A percentile compares a stretch with the other conserved stretches of the same genome.
Evolutionary conservation across 306 rosid genomes (phyloP).

Genomic region (Oemleria cerasiformis): DNA sequence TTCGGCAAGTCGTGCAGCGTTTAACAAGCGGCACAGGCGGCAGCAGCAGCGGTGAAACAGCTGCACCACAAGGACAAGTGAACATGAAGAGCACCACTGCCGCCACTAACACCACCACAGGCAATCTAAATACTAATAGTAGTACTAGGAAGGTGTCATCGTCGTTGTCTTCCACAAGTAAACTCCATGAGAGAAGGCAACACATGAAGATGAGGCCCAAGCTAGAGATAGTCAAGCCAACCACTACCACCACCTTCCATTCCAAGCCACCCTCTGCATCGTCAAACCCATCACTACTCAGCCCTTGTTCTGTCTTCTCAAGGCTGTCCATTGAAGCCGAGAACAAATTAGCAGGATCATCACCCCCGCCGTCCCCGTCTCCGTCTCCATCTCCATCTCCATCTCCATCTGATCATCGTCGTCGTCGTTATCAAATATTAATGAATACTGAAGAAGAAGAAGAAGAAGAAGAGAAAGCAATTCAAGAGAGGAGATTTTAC

Average conservation of each 20-base stretch:
- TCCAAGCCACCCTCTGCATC: constrained; percentile 16
- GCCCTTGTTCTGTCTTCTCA: constrained; percentile 66
- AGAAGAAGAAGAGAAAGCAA: constrained; percentile 71
- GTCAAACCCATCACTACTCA: constrained; percentile 38
- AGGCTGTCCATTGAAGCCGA: constrained; percentile 35
- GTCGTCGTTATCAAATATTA: neutral
- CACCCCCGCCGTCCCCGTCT: neutral
- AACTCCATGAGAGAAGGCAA: constrained; percentile 79
- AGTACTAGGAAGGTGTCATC: neutral
- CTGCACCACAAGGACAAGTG: constrained; percentile 7
- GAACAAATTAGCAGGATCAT: constrained; percentile 21
- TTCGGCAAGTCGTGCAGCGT: constrained; percentile 74
- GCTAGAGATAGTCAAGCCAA: constrained; percentile 73
- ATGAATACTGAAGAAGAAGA: constrained; percentile 52
- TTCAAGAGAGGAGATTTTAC: constrained; percentile 68
- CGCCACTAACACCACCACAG: constrained; percentile 1
- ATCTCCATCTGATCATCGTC: neutral
- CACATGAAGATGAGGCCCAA: constrained; percentile 70
- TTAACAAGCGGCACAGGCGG: constrained; percentile 42
- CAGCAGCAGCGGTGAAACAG: neutral
- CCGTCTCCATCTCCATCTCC: neutral
- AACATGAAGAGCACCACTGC: constrained; percentile 24
- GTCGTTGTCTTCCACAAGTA: constrained; percentile 15
- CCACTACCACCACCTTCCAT: constrained; percentile 29
- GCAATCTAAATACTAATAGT: neutral